Evolutionary conservation across 2,329 filamentous ascomycete genomes (phyloP), one percentile per base, ranked within the genome.

Genomic region (Paracamarosporium sp.): DNA sequence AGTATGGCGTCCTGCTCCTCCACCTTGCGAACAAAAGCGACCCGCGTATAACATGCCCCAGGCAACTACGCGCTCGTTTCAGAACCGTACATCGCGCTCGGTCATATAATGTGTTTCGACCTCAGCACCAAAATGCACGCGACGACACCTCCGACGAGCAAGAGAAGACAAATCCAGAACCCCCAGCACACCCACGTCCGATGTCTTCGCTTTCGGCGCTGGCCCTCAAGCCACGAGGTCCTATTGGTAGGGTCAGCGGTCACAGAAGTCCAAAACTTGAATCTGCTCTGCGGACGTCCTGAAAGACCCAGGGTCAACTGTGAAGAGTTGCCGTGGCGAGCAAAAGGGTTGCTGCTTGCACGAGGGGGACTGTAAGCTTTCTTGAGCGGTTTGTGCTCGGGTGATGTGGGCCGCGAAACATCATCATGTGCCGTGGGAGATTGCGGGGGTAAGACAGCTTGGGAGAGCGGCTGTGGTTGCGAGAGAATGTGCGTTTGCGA

Each of bases 171-270:
- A 2, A 79, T 56, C 81, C 81, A 83, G 66, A 82, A 83, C 13
- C 64, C 59, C 73, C 76, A 81, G 64, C 81, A 83, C 50, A 86
- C 76, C 50, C 78, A 79, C 22, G 79, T 79, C 9, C 81, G 77
- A 45, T 78, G 79, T 4, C 71, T 66, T 53, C 76, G 76, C 65
- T 87, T 87, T 47, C 71, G 71, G 15, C 77, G 74, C 72, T 86
- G 79, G 6, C 75, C 75, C 33, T 76, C 77, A 30, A 87, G 82
- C 85, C 85, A 87, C 50, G 79, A 79, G 62, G 82, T 76, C 56
- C 83, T 86, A 61, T 59, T 59, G 11, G 53, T 41, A 15, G 65
- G 62, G 68, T 72, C 62, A 71, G 69, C 66, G 33, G 65, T 60
- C 33, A 75, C 70, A 22, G 62, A 64, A 5, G 73, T 75, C 64